A percentile compares a stretch with the other conserved stretches of the same genome.
These are phyloP conservation scores for Eucalyptus regnans DNA, from an alignment of 345 rosid species.

Conservation along the genomic window DNA sequence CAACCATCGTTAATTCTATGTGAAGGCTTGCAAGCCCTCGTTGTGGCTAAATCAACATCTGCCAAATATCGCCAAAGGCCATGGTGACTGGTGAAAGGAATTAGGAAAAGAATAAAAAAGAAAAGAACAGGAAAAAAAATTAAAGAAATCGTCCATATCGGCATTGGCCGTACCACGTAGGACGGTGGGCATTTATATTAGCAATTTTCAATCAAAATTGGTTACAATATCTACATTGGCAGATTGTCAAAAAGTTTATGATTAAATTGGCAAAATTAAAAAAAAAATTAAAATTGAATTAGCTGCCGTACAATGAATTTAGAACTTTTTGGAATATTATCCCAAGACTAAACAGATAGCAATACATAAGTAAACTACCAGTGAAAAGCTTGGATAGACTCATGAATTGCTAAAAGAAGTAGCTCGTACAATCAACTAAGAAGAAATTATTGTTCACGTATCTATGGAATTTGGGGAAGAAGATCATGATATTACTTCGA, in stretches of 20 bases:
- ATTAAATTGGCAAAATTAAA: too few relatives aligned
- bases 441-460: too few relatives aligned
- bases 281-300: too few relatives aligned
- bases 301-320: fast-evolving
- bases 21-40: background rate
- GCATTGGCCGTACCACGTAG: fast-evolving
- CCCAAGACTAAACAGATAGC: background rate
- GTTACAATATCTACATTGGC: background rate
- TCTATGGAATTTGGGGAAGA: too few relatives aligned
- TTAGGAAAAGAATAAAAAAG: too few relatives aligned
- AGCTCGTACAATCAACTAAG: background rate
- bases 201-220: background rate
- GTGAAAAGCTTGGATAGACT: background rate
- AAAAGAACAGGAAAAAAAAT: too few relatives aligned
- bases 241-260: too few relatives aligned
- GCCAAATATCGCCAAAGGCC: background rate
- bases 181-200: background rate
- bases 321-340: too few relatives aligned
- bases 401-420: background rate
- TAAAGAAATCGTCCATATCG: background rate
- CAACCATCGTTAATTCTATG: fast-evolving
- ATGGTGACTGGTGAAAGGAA: background rate
- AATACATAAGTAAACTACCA: background rate
- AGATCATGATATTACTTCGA: too few relatives aligned
- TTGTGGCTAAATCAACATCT: background rate